Base-by-base conservation (phyloP, 305 asterid genomes). In the Fraxinus paxiana region DNA sequence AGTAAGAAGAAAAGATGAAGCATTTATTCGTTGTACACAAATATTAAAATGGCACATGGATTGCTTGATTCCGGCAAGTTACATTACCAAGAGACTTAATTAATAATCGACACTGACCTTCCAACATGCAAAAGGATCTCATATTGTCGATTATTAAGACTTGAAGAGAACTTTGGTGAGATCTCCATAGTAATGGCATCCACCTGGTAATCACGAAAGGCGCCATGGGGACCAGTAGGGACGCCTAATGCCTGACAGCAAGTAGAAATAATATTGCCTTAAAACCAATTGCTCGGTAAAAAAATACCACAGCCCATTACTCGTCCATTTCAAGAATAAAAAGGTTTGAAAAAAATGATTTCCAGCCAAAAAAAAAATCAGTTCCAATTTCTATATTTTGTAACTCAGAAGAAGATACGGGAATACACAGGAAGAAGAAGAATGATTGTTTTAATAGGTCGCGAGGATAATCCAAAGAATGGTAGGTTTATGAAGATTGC, bases 181-280 rank as follows among this genome's bases (percentile, higher is more conserved):
- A 96, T 83, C 84, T 96, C 98, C 91, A 96, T 82, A 37, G 99
- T 96, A 76, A 96, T 87, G 59, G 98, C 92, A 86, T 96, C 99
- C 81, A 96, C 94, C 89, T 96, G 99, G 88, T 88, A 94, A 85
- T 96, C 99, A 83, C 94, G 97, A 88, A 96, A 96, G 82, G 97
- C 97, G 54, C 99, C 98, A 72, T 96, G 99, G 15, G 98, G 88
- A 78, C 99, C 99, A 2, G 99, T 94, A 78, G 98, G 99, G 84
- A 94, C 89, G 79, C 99, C 99, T 79, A 94, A 87, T 24, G 97
- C 99, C 99, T 94, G 88, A 79, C 37, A 31, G 74, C 8, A 80
- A 56, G 70, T 61, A 81, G 13, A 77, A 79, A 24, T 5, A 56
- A 73, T 33, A n/a, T 41, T 12, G 6, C 76, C 61, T 3, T 9